Percentiles rank a stretch among this genome's conserved stretches.
phyloP scores from a whole-genome alignment of 2,329 filamentous ascomycete genomes.

The Calonectria crousiana region DNA sequence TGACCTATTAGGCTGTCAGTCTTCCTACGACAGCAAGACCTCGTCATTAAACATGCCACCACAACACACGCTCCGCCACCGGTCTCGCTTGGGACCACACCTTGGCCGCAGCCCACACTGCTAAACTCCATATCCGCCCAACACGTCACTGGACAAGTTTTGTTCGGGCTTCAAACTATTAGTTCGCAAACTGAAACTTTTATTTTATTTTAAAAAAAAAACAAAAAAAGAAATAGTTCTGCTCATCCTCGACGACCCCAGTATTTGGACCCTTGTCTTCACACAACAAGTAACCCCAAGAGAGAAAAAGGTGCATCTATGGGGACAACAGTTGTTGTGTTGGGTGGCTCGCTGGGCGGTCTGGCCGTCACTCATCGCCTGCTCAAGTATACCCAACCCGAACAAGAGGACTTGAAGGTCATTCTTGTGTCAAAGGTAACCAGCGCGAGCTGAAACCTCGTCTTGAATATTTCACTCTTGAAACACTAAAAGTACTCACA shows the following conservation, averaged over 20 bases:
- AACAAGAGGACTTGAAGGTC: constrained; percentile 62
- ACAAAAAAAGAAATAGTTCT: background rate
- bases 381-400: constrained; percentile 62
- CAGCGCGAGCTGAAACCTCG: background rate
- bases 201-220: background rate
- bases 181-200: background rate
- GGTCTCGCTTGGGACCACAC: constrained; percentile 22
- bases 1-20: background rate
- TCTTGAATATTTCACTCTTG: background rate
- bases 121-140: constrained; percentile 15
- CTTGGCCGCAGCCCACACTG: constrained; percentile 18
- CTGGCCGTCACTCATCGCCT: constrained; percentile 66
- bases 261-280: background rate
- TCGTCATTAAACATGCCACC: constrained; percentile 24
- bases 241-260: background rate
- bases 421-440: constrained; percentile 68
- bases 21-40: background rate
- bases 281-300: background rate
- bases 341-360: constrained; percentile 67
- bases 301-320: constrained; percentile 44
- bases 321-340: constrained; percentile 65
- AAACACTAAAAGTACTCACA: constrained; percentile 19
- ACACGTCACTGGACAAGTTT: background rate
- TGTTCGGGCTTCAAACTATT: background rate
- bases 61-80: constrained; percentile 15